phyloP scores from a whole-genome alignment of 2,329 filamentous ascomycete species.

The Lachnellula occidentalis region DNA sequence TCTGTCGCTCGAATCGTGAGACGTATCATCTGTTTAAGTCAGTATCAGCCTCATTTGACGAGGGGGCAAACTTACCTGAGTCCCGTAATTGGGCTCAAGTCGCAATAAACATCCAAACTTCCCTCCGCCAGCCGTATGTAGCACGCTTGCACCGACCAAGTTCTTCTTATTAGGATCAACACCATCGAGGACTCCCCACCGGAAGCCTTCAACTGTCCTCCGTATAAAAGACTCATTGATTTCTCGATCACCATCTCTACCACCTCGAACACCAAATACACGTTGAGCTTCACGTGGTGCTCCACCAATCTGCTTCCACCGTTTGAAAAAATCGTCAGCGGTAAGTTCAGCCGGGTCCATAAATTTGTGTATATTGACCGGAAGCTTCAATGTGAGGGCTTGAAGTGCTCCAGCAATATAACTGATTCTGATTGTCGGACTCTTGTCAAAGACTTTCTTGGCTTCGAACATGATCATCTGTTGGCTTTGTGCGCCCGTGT shows the following conservation, averaged over 20 bases:
- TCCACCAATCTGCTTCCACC: conserved; percentile 97
- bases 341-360: conserved; percentile 87
- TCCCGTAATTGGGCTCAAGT: conserved; percentile 88
- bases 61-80: conserved; percentile 60
- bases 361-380: conserved; percentile 86
- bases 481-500: conserved; percentile 71
- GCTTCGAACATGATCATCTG: conserved; percentile 95
- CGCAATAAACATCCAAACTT: conserved; percentile 93
- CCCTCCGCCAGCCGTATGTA: conserved; percentile 75
- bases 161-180: conserved; percentile 94
- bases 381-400: conserved; percentile 84
- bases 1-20: conserved; percentile 92
- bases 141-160: conserved; percentile 82
- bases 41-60: not conserved
- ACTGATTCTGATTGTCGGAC: conserved; percentile 87
- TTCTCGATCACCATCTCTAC: conserved; percentile 52
- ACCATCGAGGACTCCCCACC: conserved; percentile 77
- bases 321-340: conserved; percentile 95
- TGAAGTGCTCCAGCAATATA: conserved; percentile 93
- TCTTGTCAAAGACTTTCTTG: conserved; percentile 71
- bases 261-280: conserved; percentile 65
- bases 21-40: conserved; percentile 73
- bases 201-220: conserved; percentile 73
- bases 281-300: conserved; percentile 80
- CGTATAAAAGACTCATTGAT: conserved; percentile 68